Conservation (phyloP, 805 yeast species). For the Sugiyamaella qingdaonensis region DNA sequence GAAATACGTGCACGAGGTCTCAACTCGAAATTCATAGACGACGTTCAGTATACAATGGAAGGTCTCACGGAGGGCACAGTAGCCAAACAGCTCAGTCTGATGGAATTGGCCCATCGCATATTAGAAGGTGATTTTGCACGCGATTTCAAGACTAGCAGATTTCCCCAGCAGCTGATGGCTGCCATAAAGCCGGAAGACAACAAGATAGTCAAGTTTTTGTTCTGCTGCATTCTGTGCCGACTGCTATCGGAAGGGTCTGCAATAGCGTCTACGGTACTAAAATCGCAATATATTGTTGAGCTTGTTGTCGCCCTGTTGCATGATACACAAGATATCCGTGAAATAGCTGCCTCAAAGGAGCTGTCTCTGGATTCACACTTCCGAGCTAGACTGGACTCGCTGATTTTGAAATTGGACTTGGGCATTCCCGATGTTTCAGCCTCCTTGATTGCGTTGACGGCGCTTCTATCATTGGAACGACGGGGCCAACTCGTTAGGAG, state of each 20-base stretch:
- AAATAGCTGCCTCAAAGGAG: neutral
- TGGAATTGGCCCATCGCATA: conserved; percentile 14
- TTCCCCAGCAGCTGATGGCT: conserved; percentile 10
- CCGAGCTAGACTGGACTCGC: neutral
- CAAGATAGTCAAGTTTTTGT: conserved; percentile 10
- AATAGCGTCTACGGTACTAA: conserved; percentile 10
- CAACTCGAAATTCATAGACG: conserved; percentile 12
- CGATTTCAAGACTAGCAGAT: conserved; percentile 13
- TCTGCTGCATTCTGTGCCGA: conserved; percentile 8
- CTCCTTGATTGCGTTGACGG: conserved; percentile 12
- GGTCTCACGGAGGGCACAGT: conserved; percentile 10
- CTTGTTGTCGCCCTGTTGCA: conserved; percentile 9
- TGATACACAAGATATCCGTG: conserved; percentile 12
- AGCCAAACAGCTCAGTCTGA: conserved; percentile 10
- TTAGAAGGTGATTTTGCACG: conserved; percentile 12
- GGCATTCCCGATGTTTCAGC: conserved; percentile 1
- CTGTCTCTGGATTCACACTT: conserved; percentile 2
- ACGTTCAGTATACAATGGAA: conserved; percentile 15
- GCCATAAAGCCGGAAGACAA: conserved; percentile 8
- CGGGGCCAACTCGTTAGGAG: conserved; percentile 3
- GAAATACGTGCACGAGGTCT: conserved; percentile 20
- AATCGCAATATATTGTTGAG: conserved; percentile 1
- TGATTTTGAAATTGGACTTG: neutral
- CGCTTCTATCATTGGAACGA: conserved; percentile 8
- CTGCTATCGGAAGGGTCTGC: conserved; percentile 15